Conservation (phyloP, 116 monocot genomes). For the Cymodocea nodosa region DNA sequence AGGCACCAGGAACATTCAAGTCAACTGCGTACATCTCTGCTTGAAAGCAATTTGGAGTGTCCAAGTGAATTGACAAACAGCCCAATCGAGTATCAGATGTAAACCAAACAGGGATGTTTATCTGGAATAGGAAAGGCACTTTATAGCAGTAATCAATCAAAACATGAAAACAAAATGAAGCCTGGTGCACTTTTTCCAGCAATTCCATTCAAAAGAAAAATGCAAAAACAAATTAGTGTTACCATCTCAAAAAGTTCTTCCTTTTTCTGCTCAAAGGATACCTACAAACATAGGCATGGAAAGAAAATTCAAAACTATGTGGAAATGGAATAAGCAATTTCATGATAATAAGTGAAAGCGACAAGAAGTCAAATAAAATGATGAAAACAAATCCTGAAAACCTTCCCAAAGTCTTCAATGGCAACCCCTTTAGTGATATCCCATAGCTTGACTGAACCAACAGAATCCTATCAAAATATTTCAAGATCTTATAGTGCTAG, state of each 20-base stretch:
- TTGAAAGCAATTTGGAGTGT: conserved; percentile 93
- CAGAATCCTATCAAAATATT: conserved; percentile 46
- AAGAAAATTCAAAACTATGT: neutral
- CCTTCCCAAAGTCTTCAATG: conserved; percentile 91
- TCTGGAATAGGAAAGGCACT: conserved; percentile 23
- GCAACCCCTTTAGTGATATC: conserved; percentile 85
- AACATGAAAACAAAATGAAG: neutral
- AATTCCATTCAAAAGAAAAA: neutral
- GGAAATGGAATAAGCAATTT: neutral
- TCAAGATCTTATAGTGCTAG: neutral
- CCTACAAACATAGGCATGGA: conserved; percentile 25
- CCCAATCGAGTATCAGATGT: conserved; percentile 92
- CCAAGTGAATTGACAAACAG: conserved; percentile 86
- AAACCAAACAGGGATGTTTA: conserved; percentile 97
- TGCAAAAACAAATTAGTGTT: conserved; percentile 1
- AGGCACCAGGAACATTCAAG: conserved; percentile 48
- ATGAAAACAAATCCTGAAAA: conserved; percentile 36
- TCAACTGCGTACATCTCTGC: conserved; percentile 98
- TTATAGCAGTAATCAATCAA: neutral
- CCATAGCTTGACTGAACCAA: conserved; percentile 91
- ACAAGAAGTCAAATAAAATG: neutral
- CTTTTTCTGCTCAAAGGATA: conserved; percentile 95
- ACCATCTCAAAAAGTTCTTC: conserved; percentile 99
- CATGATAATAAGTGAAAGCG: neutral
- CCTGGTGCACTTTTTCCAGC: no score